Evolutionary conservation across 352 stramenopile genomes (phyloP).

Genomic region (Plasmopara halstedii): DNA sequence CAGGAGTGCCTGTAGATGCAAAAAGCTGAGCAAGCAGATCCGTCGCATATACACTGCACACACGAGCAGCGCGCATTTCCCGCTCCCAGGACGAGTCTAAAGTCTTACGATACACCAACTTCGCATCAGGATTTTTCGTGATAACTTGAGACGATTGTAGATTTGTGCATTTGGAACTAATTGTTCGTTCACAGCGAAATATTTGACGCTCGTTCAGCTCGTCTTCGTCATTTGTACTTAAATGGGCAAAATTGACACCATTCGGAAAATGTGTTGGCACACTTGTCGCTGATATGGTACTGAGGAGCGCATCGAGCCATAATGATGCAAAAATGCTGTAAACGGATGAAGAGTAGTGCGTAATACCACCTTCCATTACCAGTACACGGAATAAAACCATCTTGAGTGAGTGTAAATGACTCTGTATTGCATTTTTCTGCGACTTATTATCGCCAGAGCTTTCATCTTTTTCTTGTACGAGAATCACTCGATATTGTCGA

Average conservation of each 20-base stretch:
- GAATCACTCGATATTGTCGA: constrained; percentile 32
- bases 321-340: constrained; percentile 57
- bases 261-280: constrained; percentile 70
- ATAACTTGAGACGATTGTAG: constrained; percentile 71
- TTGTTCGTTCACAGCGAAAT: constrained; percentile 67
- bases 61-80: constrained; percentile 54
- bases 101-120: constrained; percentile 62
- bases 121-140: constrained; percentile 42
- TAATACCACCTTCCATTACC: constrained; percentile 45
- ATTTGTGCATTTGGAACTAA: constrained; percentile 79
- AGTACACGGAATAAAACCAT: constrained; percentile 45
- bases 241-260: constrained; percentile 22
- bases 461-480: constrained; percentile 23
- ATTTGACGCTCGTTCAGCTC: constrained; percentile 28
- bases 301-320: constrained; percentile 62
- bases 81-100: constrained; percentile 60
- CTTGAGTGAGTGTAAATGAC: constrained; percentile 38
- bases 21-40: constrained; percentile 49
- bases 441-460: constrained; percentile 4
- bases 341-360: constrained; percentile 61
- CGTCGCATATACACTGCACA: constrained; percentile 48
- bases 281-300: constrained; percentile 47
- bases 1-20: constrained; percentile 11
- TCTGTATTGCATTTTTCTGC: constrained; percentile 6
- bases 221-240: constrained; percentile 1